Evolutionary conservation across 169 alveolate genomes (phyloP), one percentile per base, ranked within the genome.

Genomic region (Plasmodium adleri): DNA sequence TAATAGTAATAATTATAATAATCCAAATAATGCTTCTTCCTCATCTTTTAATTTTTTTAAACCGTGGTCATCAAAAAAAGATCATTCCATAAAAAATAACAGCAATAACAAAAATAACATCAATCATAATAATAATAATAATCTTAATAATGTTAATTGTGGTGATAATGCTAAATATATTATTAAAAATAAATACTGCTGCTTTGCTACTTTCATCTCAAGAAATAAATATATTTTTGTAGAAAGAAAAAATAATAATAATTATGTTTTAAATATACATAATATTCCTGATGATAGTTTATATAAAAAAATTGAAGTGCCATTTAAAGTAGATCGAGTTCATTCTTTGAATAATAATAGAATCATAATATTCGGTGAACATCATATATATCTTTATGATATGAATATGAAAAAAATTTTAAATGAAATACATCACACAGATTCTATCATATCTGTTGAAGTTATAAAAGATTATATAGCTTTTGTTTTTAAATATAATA

Each of bases 391-490:
- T 54, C 59, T 86, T 10, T 86, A 86, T 28, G 92, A 86, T 26
- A 60, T 86, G 10, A 86, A 73, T 71, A 7, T 72, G 12, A 86
- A 86, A n/a, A 86, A 62, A 7, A 47, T 72, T 7, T 13, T 86
- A 66, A 86, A 60, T 26, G 88, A 86, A 72, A 60, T 86, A 54
- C 56, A 64, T 28, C 95, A 91, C 17, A 92, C 93, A 43, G 93
- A 92, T 45, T 45, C 49, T 10, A 78, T 85, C 15, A 91, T 92
- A n/a, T 50, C 91, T 0, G 94, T 92, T 10, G 92, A 92, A 15
- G 72, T 59, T 39, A 85, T 88, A 8, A 90, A 88, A 70, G 91
- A 92, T 10, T 63, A 92, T 20, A 88, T 94, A 2, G 95, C 94
- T 13, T 78, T 88, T 28, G 91, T 94, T 7, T 94, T 88, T 91